A percentile compares a stretch with the other conserved stretches of the same genome.
phyloP scores from a whole-genome alignment of 805 yeast species.

The Metschnikowia continentalis region DNA sequence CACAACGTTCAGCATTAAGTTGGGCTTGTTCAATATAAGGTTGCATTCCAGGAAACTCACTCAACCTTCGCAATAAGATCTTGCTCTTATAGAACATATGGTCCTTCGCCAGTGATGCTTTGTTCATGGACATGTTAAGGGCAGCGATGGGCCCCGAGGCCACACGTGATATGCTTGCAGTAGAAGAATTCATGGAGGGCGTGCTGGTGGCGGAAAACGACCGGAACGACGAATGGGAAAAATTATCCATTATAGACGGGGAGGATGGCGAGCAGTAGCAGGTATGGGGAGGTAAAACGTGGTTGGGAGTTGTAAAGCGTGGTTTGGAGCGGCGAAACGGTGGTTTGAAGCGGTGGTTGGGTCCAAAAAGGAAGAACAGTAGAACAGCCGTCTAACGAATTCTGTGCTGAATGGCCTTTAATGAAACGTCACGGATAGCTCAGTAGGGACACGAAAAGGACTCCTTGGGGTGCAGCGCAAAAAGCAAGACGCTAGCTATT shows the following conservation, averaged over 20 bases:
- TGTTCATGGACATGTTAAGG: slow-evolving; percentile 53
- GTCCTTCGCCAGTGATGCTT: slow-evolving; percentile 56
- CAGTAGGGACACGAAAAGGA: not conserved
- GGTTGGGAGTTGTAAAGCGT: too few relatives aligned
- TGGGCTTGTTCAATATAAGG: slow-evolving; percentile 65
- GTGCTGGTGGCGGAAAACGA: slow-evolving; percentile 34
- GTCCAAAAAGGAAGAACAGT: not conserved
- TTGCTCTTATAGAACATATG: slow-evolving; percentile 68
- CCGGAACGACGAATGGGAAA: slow-evolving; percentile 33
- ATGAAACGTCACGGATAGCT: not conserved
- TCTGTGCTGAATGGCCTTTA: not conserved
- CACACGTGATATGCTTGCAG: slow-evolving; percentile 36
- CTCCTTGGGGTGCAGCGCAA: not conserved
- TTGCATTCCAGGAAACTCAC: slow-evolving; percentile 59
- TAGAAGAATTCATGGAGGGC: slow-evolving; percentile 26
- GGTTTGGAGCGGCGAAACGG: too few relatives aligned
- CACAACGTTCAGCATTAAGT: slow-evolving; percentile 59
- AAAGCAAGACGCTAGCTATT: not conserved
- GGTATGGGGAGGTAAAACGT: too few relatives aligned
- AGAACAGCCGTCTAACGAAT: too few relatives aligned
- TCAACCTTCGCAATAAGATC: slow-evolving; percentile 51
- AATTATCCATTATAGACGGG: slow-evolving; percentile 10
- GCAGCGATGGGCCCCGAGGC: slow-evolving; percentile 45
- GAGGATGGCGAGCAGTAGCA: not conserved
- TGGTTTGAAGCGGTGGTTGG: not conserved